Conservation (phyloP, 805 yeast species). For the Saturnispora mendoncae region DNA sequence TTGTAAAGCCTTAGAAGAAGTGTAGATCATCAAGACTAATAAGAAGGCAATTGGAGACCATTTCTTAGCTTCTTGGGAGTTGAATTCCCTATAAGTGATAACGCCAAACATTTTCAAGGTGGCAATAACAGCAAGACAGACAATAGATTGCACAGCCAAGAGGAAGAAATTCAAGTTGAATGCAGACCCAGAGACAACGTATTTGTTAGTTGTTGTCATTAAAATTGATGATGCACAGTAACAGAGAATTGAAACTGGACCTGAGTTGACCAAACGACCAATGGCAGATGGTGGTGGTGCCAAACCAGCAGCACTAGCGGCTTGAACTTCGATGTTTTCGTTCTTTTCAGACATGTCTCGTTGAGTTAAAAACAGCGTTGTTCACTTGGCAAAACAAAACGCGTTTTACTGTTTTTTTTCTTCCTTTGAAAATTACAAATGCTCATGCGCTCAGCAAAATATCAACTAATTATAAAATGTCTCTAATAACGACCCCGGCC, state of each 20-base stretch:
- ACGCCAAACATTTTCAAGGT: constrained; percentile 65
- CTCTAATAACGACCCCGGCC: constrained; percentile 9
- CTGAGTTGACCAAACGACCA: constrained; percentile 37
- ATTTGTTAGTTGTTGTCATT: constrained; percentile 97
- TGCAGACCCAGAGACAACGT: constrained; percentile 67
- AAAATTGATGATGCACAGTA: constrained; percentile 92
- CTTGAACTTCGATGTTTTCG: background rate
- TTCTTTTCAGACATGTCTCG: constrained; percentile 7
- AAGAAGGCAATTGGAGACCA: constrained; percentile 92
- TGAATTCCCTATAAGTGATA: constrained; percentile 80
- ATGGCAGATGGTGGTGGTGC: constrained; percentile 16
- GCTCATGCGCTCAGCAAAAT: background rate
- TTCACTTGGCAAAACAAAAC: background rate
- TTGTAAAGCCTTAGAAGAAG: constrained; percentile 91
- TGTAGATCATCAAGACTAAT: constrained; percentile 90
- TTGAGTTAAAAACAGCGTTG: too few species aligned
- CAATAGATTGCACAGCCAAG: constrained; percentile 79
- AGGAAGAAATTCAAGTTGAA: constrained; percentile 81
- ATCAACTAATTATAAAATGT: background rate
- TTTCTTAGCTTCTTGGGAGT: constrained; percentile 81
- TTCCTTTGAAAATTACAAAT: background rate
- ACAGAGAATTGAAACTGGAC: constrained; percentile 61
- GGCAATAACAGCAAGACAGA: constrained; percentile 68
- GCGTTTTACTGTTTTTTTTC: background rate
- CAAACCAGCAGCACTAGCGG: constrained; percentile 15